Evolutionary conservation across 345 rosid genomes (phyloP).

Genomic region (Eucalyptus polyanthemos): DNA sequence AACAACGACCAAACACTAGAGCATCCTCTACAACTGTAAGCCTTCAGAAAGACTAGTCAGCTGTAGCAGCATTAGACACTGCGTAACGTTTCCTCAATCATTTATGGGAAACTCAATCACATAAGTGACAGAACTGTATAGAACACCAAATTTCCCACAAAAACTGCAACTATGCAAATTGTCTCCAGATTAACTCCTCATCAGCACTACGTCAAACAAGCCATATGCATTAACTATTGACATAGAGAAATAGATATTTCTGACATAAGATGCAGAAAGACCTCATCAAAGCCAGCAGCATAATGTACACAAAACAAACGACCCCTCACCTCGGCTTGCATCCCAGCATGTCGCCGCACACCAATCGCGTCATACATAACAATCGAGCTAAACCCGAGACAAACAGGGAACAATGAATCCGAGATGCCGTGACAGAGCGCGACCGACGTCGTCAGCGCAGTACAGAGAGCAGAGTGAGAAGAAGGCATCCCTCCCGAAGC

Average conservation of each 20-base stretch:
- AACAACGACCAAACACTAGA: background rate
- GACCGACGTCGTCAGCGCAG: constrained; percentile 87
- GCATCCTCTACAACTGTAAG: background rate
- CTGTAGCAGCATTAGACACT: background rate
- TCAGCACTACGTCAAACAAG: background rate
- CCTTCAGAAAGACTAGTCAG: background rate
- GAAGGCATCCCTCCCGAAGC: constrained; percentile 98
- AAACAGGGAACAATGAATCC: constrained; percentile 86
- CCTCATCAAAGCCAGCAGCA: background rate
- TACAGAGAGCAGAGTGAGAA: constrained; percentile 84
- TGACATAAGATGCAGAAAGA: background rate
- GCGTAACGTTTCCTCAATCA: background rate
- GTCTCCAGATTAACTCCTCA: background rate
- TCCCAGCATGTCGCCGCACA: constrained; percentile 92
- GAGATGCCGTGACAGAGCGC: constrained; percentile 86
- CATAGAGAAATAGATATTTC: background rate
- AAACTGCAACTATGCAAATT: background rate
- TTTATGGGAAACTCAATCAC: background rate
- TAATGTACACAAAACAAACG: background rate
- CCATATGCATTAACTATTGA: background rate
- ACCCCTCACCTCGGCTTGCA: constrained; percentile 82
- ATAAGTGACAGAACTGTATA: background rate
- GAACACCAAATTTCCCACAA: background rate
- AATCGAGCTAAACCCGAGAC: constrained; percentile 86
- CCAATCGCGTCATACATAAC: constrained; percentile 98